Conservation (phyloP, 176 grass and related monocot species). For the Echinochloa phyllopogon region DNA sequence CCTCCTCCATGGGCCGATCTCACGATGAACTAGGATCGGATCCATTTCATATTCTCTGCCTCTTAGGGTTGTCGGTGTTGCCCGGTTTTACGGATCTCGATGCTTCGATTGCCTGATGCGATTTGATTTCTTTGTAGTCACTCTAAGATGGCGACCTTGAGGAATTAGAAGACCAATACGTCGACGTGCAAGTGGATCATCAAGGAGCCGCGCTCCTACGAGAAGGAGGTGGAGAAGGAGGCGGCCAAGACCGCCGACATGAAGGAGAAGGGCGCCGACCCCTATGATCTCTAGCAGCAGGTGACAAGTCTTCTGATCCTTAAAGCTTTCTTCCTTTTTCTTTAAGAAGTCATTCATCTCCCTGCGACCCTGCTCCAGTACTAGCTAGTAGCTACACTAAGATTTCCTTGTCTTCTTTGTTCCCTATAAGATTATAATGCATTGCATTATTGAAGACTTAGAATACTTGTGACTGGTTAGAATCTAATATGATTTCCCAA, state of each 20-base stretch:
- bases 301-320: constrained; percentile 25
- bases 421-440: background rate
- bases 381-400: background rate
- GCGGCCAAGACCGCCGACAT: constrained; percentile 82
- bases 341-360: background rate
- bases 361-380: background rate
- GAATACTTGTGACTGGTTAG: background rate
- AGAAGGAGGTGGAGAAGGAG: constrained; percentile 86
- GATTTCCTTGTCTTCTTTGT: background rate
- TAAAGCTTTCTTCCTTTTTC: background rate
- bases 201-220: constrained; percentile 86
- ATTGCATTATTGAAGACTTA: background rate
- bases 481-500: background rate
- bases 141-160: constrained; percentile 68
- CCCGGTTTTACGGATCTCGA: background rate
- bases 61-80: no score
- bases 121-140: background rate
- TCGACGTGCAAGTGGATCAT: constrained; percentile 85
- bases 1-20: background rate
- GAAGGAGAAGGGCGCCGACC: constrained; percentile 90
- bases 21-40: background rate
- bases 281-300: constrained; percentile 97
- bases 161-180: constrained; percentile 86
- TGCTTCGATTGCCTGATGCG: background rate
- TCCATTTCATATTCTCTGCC: no score